These are phyloP conservation scores for Sonneratia alba DNA, from an alignment of 345 rosid species.

Conservation along the genomic window DNA sequence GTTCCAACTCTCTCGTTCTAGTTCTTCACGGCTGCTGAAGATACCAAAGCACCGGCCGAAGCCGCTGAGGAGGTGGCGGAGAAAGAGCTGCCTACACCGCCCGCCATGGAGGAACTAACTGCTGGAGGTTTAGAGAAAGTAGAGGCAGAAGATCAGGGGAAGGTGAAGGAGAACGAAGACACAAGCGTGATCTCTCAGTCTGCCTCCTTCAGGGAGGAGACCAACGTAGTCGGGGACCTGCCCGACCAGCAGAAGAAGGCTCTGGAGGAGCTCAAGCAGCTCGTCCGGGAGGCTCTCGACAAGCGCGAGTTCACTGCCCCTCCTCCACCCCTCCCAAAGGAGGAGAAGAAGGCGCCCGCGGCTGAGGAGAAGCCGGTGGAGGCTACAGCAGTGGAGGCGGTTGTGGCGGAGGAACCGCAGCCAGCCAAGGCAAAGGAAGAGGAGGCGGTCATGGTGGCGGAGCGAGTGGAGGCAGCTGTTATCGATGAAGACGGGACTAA, in stretches of 20 bases:
- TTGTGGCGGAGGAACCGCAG: constrained; percentile 1
- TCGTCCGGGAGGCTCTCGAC: constrained; percentile 12
- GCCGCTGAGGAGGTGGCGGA: not conserved
- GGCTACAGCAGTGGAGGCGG: not conserved
- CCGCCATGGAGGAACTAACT: not conserved
- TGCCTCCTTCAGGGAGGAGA: constrained; percentile 22
- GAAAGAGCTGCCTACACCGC: constrained; percentile 11
- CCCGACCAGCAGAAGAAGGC: constrained; percentile 18
- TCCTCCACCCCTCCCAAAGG: constrained; percentile 3
- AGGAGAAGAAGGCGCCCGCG: constrained; percentile 8
- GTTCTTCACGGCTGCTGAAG: constrained; percentile 6
- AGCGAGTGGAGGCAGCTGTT: constrained; percentile 20
- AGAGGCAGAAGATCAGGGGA: constrained; percentile 5
- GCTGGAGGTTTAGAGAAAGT: constrained; percentile 1
- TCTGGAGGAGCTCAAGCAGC: constrained; percentile 19
- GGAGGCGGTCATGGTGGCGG: constrained; percentile 20
- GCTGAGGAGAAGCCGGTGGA: not conserved
- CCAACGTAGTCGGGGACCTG: constrained; percentile 17
- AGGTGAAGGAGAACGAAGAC: constrained; percentile 7
- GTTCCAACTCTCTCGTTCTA: too few species aligned
- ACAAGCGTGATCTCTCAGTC: constrained; percentile 4
- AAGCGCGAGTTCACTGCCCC: constrained; percentile 13
- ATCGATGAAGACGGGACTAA: constrained; percentile 68
- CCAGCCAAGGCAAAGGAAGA: constrained; percentile 6
- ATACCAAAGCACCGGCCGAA: not conserved